Evolutionary conservation across 306 rosid genomes (phyloP), one percentile per base, ranked within the genome.

Genomic region (Vigna unguiculata): DNA sequence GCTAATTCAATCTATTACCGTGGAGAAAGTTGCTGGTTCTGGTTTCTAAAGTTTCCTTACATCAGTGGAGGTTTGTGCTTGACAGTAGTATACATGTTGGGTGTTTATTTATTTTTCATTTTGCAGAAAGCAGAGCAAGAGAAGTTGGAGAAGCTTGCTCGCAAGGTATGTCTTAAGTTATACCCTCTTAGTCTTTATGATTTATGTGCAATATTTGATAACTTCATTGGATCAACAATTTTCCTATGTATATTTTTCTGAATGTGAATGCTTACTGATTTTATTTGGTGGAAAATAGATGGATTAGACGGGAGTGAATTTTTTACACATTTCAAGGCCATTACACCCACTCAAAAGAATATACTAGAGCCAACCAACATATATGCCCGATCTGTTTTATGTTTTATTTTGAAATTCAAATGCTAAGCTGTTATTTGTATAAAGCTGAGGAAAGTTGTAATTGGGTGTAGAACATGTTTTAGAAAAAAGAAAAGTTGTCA

Each of bases 111-210:
- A 2, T 46, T 80, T 90, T 51, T 74, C 12, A 48, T 82, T 41
- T 75, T 87, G 86, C 88, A 91, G 97, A 90, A 86, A 91, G 59
- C 30, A 14, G 98, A 93, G 88, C 91, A 60, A 32, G 67, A 60
- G 43, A 60, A 60, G 67, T 60, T 93, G 86, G 97, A 89, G 88
- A 88, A 92, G 83, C 93, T 93, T 84, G 98, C 97, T 20, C 93
- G 90, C 72, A 81, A 91, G 91, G 98, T 91, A 88, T 71, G 72
- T 34, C 51, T 61, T 20, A 25, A 67, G 25, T 36, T 60, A 57
- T 21, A 43, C 63, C 43, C 41, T 28, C 45, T 25, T 21, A 45
- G 45, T 49, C 7, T 30, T 63, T 59, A 28, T 12, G 15, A 71
- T 70, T 64, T 69, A 13, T 24, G 3, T 15, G 32, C 45, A 8